Conservation (phyloP, 1,284 basidiomycete genomes). For the Trichosporon coremiiforme region DNA sequence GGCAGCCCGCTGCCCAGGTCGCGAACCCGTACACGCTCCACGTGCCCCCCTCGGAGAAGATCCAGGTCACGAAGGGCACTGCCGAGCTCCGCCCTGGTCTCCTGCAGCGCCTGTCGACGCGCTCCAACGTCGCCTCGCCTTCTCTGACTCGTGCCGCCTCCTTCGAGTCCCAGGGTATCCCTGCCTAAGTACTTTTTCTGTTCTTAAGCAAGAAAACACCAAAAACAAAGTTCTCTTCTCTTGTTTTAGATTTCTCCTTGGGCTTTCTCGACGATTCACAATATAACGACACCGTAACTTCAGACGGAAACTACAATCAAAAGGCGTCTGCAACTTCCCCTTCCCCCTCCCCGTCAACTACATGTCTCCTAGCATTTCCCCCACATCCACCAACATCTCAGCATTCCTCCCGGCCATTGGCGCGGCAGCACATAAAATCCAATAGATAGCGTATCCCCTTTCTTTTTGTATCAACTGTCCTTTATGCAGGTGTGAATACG, state of each 20-base stretch:
- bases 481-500: conserved; percentile 12
- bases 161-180: conserved; percentile 22
- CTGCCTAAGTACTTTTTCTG: background rate
- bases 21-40: conserved; percentile 42
- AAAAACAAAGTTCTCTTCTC: conserved; percentile 4
- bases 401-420: background rate
- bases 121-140: conserved; percentile 23
- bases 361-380: background rate
- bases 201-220: background rate
- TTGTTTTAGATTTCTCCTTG: background rate
- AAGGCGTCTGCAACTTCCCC: background rate
- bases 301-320: background rate
- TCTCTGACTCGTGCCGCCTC: conserved; percentile 24
- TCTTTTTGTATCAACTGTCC: conserved; percentile 6
- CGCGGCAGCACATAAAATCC: conserved; percentile 9
- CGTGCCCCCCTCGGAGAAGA: conserved; percentile 55
- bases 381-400: background rate
- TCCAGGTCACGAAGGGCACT: conserved; percentile 45
- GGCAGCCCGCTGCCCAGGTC: conserved; percentile 50
- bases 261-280: background rate
- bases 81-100: conserved; percentile 52
- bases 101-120: conserved; percentile 26
- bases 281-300: background rate
- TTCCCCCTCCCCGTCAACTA: background rate
- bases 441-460: background rate